These are phyloP conservation scores for Ormosia semicastrata DNA, from an alignment of 306 rosid species.

Conservation along the genomic window DNA sequence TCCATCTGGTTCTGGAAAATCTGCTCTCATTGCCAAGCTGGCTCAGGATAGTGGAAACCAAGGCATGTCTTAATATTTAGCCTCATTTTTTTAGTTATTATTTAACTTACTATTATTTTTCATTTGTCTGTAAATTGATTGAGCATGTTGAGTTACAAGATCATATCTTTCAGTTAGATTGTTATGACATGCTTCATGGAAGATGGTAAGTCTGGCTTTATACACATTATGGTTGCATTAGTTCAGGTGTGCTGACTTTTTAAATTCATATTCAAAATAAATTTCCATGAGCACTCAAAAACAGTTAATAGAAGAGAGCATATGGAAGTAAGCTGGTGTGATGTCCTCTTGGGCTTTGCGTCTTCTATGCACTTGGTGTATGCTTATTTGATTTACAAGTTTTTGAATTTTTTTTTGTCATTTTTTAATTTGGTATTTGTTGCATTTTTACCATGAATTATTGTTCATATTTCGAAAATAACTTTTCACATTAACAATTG, in stretches of 20 bases:
- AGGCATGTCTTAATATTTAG: slow-evolving; percentile 30
- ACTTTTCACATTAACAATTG: background rate
- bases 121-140: slow-evolving; percentile 4
- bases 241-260: background rate
- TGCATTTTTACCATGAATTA: background rate
- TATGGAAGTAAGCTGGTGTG: slow-evolving; percentile 3
- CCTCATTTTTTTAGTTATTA: background rate
- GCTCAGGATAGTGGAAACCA: slow-evolving; percentile 53
- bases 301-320: background rate
- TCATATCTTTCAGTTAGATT: background rate
- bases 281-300: background rate
- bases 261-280: background rate
- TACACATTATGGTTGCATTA: background rate
- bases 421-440: background rate
- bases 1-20: slow-evolving; percentile 84
- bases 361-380: background rate
- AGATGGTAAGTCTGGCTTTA: background rate
- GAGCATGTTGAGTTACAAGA: slow-evolving; percentile 3
- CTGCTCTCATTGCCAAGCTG: slow-evolving; percentile 77
- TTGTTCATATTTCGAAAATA: background rate
- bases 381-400: background rate
- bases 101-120: background rate
- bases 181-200: background rate
- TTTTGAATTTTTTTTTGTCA: background rate
- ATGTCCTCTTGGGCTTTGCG: background rate